Conservation (phyloP, 2,329 filamentous ascomycete species). For the Stylonectria norvegica region DNA sequence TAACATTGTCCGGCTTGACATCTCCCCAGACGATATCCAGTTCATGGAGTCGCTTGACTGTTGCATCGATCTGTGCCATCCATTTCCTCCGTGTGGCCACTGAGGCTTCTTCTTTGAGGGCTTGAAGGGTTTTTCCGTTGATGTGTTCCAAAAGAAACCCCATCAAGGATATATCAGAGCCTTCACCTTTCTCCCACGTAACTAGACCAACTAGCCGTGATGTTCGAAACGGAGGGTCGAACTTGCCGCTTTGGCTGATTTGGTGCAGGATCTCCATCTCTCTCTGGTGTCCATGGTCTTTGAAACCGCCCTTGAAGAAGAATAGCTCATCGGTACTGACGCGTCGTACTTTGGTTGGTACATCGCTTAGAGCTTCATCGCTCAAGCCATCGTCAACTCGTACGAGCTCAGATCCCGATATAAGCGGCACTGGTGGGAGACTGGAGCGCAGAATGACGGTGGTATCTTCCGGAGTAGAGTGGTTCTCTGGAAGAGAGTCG, state of each 20-base stretch:
- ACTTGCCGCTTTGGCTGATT: constrained; percentile 4
- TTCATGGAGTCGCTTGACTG: constrained; percentile 18
- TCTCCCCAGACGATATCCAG: constrained; percentile 30
- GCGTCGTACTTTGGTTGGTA: constrained; percentile 5
- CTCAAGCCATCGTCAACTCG: constrained; percentile 1
- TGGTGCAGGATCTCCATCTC: constrained; percentile 7
- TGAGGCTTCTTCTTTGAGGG: not conserved
- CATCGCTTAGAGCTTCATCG: constrained; percentile 3
- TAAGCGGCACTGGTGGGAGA: constrained; percentile 5
- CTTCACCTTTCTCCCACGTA: constrained; percentile 14
- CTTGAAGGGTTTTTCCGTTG: constrained; percentile 8
- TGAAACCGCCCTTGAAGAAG: constrained; percentile 12
- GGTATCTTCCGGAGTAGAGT: not conserved
- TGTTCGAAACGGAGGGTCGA: constrained; percentile 23
- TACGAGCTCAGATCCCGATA: constrained; percentile 6
- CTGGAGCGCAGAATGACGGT: constrained; percentile 5
- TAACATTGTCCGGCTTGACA: constrained; percentile 29
- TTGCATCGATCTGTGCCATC: constrained; percentile 15
- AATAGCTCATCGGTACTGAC: constrained; percentile 2
- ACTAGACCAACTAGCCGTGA: constrained; percentile 14
- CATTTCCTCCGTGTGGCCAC: constrained; percentile 9
- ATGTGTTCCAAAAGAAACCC: constrained; percentile 16
- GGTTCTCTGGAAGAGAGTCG: not conserved
- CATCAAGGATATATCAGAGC: constrained; percentile 9
- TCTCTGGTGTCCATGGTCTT: constrained; percentile 6